Conservation (phyloP, 2,329 filamentous ascomycete genomes). For the Xylariaceae sp. region DNA sequence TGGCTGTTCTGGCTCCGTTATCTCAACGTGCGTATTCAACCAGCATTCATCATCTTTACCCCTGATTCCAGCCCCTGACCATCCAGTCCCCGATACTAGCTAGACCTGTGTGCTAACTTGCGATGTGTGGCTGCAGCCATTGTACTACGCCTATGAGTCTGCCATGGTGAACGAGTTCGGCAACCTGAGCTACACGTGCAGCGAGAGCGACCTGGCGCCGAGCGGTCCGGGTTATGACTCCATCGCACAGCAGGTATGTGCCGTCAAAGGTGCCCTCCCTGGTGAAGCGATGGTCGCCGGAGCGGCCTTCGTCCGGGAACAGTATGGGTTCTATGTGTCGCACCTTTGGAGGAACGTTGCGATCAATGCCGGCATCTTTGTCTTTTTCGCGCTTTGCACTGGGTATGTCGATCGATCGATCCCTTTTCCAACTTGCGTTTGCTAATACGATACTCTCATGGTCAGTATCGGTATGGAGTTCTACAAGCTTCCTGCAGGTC, state of each 20-base stretch:
- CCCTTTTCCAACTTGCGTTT: background rate
- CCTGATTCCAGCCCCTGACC: background rate
- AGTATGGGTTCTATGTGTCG: constrained; percentile 10
- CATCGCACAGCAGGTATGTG: constrained; percentile 18
- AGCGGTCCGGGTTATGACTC: constrained; percentile 10
- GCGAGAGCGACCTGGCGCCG: constrained; percentile 10
- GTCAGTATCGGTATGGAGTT: constrained; percentile 17
- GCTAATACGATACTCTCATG: background rate
- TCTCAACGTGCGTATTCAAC: constrained; percentile 37
- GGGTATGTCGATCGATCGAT: constrained; percentile 5
- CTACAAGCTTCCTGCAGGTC: constrained; percentile 17
- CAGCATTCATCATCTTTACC: background rate
- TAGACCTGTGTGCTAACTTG: too few relatives aligned
- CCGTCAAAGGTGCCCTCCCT: constrained; percentile 13
- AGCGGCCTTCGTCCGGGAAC: constrained; percentile 5
- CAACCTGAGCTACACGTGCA: constrained; percentile 11
- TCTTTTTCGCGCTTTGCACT: constrained; percentile 15
- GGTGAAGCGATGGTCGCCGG: constrained; percentile 13
- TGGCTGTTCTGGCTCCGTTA: constrained; percentile 63
- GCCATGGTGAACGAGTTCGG: constrained; percentile 19
- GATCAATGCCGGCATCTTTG: constrained; percentile 17
- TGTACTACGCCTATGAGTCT: constrained; percentile 19
- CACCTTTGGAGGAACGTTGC: constrained; percentile 18
- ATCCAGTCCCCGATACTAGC: background rate
- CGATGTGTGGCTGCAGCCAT: too few relatives aligned